Percentiles rank a stretch among this genome's conserved stretches.
phyloP scores from a whole-genome alignment of 768 basidiomycete genomes.

The Saitozyma podzolica region DNA sequence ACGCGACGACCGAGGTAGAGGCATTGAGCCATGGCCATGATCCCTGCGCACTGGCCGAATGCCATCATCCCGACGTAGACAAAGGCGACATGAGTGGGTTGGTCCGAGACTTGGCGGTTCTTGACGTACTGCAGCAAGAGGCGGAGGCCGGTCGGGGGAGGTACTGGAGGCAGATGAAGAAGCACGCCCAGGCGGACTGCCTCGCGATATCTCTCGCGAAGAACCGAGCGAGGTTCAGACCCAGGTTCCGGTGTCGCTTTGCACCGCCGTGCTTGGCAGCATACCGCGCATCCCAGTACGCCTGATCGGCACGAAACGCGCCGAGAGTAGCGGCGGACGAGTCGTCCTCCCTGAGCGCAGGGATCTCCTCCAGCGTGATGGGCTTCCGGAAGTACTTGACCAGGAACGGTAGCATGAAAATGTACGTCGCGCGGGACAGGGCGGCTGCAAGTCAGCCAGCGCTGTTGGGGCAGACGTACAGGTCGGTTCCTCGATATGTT shows the following conservation, averaged over 20 bases:
- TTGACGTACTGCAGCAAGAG: slow-evolving; percentile 52
- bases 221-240: slow-evolving; percentile 35
- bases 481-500: slow-evolving; percentile 42
- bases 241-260: slow-evolving; percentile 32
- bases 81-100: slow-evolving; percentile 52
- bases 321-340: slow-evolving; percentile 35
- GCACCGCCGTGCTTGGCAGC: slow-evolving; percentile 26
- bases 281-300: slow-evolving; percentile 22
- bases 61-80: slow-evolving; percentile 54
- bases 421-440: slow-evolving; percentile 42
- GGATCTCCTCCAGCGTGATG: slow-evolving; percentile 42
- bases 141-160: slow-evolving; percentile 54
- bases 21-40: slow-evolving; percentile 42
- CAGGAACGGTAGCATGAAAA: slow-evolving; percentile 45
- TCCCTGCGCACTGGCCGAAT: slow-evolving; percentile 43
- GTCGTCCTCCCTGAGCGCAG: slow-evolving; percentile 49
- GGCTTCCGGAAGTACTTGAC: slow-evolving; percentile 40
- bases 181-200: slow-evolving; percentile 37
- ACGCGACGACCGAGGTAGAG: slow-evolving; percentile 53
- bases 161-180: slow-evolving; percentile 50
- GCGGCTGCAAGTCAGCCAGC: slow-evolving; percentile 23
- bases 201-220: slow-evolving; percentile 30
- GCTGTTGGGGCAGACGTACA: slow-evolving; percentile 24
- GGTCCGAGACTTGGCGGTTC: slow-evolving; percentile 37
- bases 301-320: slow-evolving; percentile 36